Conservation (phyloP, 2,329 filamentous ascomycete genomes). For the Periconia sp. region DNA sequence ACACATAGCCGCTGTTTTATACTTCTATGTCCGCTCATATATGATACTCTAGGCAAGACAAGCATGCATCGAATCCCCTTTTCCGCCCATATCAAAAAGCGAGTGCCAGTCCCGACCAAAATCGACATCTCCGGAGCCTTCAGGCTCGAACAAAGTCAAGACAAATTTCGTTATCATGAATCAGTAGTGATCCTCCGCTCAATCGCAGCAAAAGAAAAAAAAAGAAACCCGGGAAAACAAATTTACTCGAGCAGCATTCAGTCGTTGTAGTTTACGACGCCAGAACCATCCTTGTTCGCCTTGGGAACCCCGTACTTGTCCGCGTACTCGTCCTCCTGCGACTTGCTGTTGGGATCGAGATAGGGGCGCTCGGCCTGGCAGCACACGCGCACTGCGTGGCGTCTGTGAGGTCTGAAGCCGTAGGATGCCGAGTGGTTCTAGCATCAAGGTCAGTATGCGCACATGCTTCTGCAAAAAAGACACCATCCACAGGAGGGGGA, state of each 20-base stretch:
- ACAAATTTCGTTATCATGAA: too few species aligned
- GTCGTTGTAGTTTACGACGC: constrained; percentile 65
- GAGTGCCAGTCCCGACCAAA: too few species aligned
- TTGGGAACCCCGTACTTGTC: constrained; percentile 55
- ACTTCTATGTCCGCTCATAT: too few species aligned
- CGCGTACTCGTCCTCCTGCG: constrained; percentile 61
- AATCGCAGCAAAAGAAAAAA: neutral
- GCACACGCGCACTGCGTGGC: constrained; percentile 61
- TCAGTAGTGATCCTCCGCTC: neutral
- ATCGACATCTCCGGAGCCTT: too few species aligned
- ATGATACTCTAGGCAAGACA: too few species aligned
- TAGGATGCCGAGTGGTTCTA: constrained; percentile 63
- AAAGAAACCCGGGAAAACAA: neutral
- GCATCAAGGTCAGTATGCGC: constrained; percentile 8
- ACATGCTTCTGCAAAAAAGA: neutral
- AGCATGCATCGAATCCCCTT: too few species aligned
- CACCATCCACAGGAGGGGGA: neutral
- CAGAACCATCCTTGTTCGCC: constrained; percentile 63
- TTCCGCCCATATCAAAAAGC: too few species aligned
- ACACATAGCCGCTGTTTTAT: too few species aligned
- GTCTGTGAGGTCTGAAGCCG: constrained; percentile 62
- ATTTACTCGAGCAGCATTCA: constrained; percentile 20
- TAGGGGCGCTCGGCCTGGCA: constrained; percentile 55
- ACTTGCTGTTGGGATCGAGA: constrained; percentile 53
- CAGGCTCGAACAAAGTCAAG: too few species aligned